A percentile compares a stretch with the other conserved stretches of the same genome.
Conservation (phyloP, 768 basidiomycete genomes). For the Termitomyces heimii region DNA sequence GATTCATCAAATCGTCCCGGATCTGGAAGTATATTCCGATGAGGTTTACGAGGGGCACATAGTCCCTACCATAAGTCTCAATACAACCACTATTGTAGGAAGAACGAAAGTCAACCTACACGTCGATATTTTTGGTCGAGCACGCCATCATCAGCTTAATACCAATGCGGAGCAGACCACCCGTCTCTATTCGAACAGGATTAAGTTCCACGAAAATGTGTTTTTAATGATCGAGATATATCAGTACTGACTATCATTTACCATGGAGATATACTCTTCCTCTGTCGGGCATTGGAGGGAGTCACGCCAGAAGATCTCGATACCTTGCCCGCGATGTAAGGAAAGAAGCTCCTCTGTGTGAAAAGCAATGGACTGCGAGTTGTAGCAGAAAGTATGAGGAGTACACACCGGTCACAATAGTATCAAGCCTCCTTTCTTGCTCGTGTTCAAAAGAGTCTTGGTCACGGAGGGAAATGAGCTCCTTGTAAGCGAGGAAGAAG, state of each 20-base stretch:
- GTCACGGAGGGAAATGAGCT: conserved; percentile 59
- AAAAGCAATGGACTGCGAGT: not conserved
- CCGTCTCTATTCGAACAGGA: conserved; percentile 62
- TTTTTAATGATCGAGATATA: not conserved
- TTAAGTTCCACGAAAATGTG: too few relatives aligned
- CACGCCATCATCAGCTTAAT: conserved; percentile 97
- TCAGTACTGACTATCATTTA: conserved; percentile 74
- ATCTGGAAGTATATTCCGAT: conserved; percentile 96
- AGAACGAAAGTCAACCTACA: conserved; percentile 44
- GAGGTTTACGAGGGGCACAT: conserved; percentile 88
- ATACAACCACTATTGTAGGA: not conserved
- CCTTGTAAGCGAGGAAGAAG: conserved; percentile 90
- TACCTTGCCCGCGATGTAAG: conserved; percentile 93
- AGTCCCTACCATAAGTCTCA: conserved; percentile 53
- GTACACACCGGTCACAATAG: conserved; percentile 65
- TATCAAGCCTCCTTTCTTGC: conserved; percentile 47
- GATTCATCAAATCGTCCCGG: conserved; percentile 95
- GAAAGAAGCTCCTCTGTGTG: conserved; percentile 58
- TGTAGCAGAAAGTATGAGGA: not conserved
- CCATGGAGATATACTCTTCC: conserved; percentile 93
- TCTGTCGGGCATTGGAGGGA: conserved; percentile 88
- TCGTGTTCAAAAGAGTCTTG: conserved; percentile 9
- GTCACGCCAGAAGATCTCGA: conserved; percentile 94
- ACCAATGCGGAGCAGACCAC: conserved; percentile 86
- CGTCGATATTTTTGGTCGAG: conserved; percentile 50